Conservation (phyloP, 805 yeast species). For the Hanseniaspora lachancei region DNA sequence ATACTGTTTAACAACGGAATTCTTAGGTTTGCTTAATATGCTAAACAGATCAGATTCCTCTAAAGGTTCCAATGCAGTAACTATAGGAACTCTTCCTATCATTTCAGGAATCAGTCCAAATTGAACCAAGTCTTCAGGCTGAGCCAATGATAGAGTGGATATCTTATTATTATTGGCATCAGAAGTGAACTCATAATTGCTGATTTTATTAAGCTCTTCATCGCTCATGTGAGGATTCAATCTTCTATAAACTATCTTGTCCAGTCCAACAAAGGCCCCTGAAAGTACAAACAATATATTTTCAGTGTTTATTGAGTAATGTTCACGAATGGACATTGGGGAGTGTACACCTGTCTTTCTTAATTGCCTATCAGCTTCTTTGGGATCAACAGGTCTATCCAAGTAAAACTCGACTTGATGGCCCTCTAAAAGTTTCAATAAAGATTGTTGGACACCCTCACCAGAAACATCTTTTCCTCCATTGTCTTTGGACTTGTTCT, state of each 20-base stretch:
- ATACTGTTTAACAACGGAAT: constrained; percentile 42
- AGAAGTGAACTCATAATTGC: constrained; percentile 1
- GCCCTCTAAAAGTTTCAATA: constrained; percentile 46
- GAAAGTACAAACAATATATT: constrained; percentile 43
- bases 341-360: constrained; percentile 24
- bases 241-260: constrained; percentile 34
- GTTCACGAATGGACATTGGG: constrained; percentile 30
- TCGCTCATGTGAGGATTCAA: constrained; percentile 22
- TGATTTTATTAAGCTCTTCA: constrained; percentile 17
- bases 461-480: constrained; percentile 50
- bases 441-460: constrained; percentile 52
- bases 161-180: constrained; percentile 25
- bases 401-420: constrained; percentile 37
- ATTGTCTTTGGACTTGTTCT: constrained; percentile 27
- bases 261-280: constrained; percentile 54
- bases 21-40: constrained; percentile 43
- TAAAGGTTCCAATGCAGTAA: constrained; percentile 38
- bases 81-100: constrained; percentile 45
- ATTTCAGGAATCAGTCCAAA: constrained; percentile 50
- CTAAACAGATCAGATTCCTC: constrained; percentile 34
- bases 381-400: constrained; percentile 30
- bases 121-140: constrained; percentile 38
- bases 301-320: constrained; percentile 40
- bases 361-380: constrained; percentile 19
- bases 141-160: constrained; percentile 34